Base-by-base conservation (phyloP, 2,329 filamentous ascomycete species). In the Calonectria crousiana region DNA sequence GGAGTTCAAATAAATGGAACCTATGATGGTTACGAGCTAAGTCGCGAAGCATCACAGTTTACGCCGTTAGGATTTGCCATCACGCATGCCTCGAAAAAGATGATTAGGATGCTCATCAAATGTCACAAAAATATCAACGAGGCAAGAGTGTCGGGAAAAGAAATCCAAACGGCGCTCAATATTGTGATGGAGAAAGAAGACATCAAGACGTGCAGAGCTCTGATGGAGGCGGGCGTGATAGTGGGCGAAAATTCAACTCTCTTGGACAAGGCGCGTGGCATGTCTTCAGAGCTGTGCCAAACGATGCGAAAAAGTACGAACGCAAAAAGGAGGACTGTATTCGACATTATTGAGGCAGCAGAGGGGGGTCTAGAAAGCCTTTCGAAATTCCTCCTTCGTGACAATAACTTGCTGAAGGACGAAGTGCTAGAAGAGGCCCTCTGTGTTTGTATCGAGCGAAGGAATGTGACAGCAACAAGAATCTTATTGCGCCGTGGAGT, bases 21-120 rank as follows among this genome's bases (percentile, higher is more conserved):
- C n/a, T 2, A n/a, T 47, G 41, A n/a, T 8, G 6, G 20, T 20
- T 0, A 18, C 16, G 1, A 44, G 6, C 2, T 44, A 4, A 2
- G 38, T 20, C 0, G 3, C 8, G 1, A 9, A 18, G 8, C 18
- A 5, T 1, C 6, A 1, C 6, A 11, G 9, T n/a, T n/a, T 20
- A 47, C 41, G 8, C 20, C 20, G 10, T 47, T 47, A 13, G n/a
- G 9, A 13, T 23, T 13, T 23, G 44, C 44, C 11, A n/a, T 47
- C 3, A 9, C 3, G 20, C 0, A 13, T 23, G 44, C 20, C 20
- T 47, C n/a, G 9, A 8, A 47, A 4, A 10, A 23, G 6, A 10
- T 47, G 4, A n/a, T 47, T 5, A 47, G 10, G 3, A 1, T 47
- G 3, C 9, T 47, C 8, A 23, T 47, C 1, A 2, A 14, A 13